Evolutionary conservation across 805 yeast species (phyloP).

Genomic region (Sungouiozyma intestinalis): DNA sequence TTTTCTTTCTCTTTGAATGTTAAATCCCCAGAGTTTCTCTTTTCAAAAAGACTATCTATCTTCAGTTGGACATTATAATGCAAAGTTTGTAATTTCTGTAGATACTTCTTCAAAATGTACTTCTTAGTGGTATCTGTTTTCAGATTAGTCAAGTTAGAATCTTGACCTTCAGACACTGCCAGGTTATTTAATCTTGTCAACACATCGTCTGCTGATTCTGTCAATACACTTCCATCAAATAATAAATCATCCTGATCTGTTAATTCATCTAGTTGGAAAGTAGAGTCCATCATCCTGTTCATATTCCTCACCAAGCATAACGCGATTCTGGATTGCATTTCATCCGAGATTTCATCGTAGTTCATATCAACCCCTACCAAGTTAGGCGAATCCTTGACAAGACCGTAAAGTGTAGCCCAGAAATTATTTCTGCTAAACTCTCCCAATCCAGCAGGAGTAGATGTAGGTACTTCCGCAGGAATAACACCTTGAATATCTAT

Average conservation of each 20-base stretch:
- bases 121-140: slow-evolving; percentile 32
- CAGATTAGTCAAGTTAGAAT: slow-evolving; percentile 18
- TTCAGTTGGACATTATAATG: slow-evolving; percentile 36
- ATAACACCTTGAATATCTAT: not conserved
- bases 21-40: slow-evolving; percentile 45
- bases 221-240: slow-evolving; percentile 64
- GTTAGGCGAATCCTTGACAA: slow-evolving; percentile 51
- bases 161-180: not conserved
- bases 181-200: slow-evolving; percentile 32
- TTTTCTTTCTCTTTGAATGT: slow-evolving; percentile 65
- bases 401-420: slow-evolving; percentile 55
- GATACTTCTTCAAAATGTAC: slow-evolving; percentile 30
- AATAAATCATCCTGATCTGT: slow-evolving; percentile 46
- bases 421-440: slow-evolving; percentile 43
- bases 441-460: not conserved
- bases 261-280: slow-evolving; percentile 26
- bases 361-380: slow-evolving; percentile 62
- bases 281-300: slow-evolving; percentile 42
- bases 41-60: slow-evolving; percentile 45
- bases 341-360: slow-evolving; percentile 45
- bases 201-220: slow-evolving; percentile 61
- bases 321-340: slow-evolving; percentile 62
- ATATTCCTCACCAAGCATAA: slow-evolving; percentile 75
- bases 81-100: slow-evolving; percentile 32
- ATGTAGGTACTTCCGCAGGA: not conserved